These are phyloP conservation scores for Turritis glabra DNA, from an alignment of 345 rosid species.

Conservation along the genomic window DNA sequence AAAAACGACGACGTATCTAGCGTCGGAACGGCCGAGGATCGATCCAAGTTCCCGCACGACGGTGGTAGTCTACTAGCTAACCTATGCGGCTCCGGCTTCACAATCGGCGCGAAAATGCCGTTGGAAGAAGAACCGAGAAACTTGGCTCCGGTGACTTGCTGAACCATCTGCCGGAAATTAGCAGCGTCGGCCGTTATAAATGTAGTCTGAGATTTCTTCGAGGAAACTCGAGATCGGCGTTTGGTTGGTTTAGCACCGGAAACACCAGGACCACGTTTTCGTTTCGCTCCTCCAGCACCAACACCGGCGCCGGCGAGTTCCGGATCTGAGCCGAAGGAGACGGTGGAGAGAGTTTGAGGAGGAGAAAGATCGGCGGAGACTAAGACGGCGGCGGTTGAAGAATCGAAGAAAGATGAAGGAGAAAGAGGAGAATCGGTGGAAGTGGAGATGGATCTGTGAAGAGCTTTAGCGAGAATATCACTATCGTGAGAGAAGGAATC, in stretches of 20 bases:
- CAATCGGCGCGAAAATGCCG: constrained; percentile 37
- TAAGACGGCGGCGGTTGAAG: constrained; percentile 25
- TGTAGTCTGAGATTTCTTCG: constrained; percentile 74
- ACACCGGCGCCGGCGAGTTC: not conserved
- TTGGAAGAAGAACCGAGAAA: constrained; percentile 26
- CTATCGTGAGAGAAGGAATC: constrained; percentile 38
- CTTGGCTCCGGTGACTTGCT: constrained; percentile 79
- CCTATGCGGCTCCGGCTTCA: constrained; percentile 70
- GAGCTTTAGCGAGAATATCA: constrained; percentile 46
- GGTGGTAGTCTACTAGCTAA: constrained; percentile 33
- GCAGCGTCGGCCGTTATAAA: constrained; percentile 83
- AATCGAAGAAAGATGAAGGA: constrained; percentile 31
- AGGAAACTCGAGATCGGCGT: constrained; percentile 60
- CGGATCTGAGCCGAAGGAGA: constrained; percentile 41
- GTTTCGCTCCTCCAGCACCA: not conserved
- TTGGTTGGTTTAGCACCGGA: constrained; percentile 53
- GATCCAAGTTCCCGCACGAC: constrained; percentile 9
- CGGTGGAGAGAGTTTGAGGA: constrained; percentile 39
- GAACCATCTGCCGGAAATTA: constrained; percentile 88
- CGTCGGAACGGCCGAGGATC: constrained; percentile 48
- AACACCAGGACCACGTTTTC: constrained; percentile 36
- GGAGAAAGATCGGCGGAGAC: constrained; percentile 43
- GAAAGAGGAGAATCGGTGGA: constrained; percentile 16
- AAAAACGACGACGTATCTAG: constrained; percentile 75
- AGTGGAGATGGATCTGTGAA: constrained; percentile 49